These are phyloP conservation scores for Solanum sejunctum DNA, from an alignment of 257 asterid species.

Conservation along the genomic window DNA sequence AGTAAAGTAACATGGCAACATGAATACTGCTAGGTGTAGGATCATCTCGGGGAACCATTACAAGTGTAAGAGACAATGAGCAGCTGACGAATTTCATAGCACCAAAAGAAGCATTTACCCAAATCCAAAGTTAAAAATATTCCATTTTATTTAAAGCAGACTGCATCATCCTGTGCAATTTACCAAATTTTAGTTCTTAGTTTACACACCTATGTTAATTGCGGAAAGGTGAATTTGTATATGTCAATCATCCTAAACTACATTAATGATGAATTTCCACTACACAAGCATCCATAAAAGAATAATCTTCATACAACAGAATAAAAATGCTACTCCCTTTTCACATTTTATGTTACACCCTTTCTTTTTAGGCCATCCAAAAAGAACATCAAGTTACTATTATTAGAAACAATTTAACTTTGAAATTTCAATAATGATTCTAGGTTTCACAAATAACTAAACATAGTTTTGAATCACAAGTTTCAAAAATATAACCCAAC, in stretches of 20 bases:
- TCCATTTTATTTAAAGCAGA: background rate
- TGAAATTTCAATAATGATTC: too few species aligned
- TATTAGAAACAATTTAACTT: too few species aligned
- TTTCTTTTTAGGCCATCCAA: too few species aligned
- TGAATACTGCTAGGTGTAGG: background rate
- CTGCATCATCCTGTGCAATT: background rate
- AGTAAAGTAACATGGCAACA: background rate
- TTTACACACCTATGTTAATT: background rate
- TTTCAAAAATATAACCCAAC: background rate
- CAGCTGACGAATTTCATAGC: background rate
- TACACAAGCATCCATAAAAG: background rate
- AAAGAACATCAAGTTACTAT: too few species aligned
- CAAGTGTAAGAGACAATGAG: background rate
- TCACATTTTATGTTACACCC: too few species aligned
- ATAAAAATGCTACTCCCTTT: too few species aligned
- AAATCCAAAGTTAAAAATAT: background rate
- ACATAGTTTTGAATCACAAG: too few species aligned
- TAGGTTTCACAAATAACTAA: too few species aligned
- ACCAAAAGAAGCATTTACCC: background rate
- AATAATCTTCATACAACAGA: background rate
- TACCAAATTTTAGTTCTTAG: background rate
- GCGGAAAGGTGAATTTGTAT: background rate
- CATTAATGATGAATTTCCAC: background rate
- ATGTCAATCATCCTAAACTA: background rate
- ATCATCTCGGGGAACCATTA: background rate